These are phyloP conservation scores for Trametes meyenii DNA, from an alignment of 768 basidiomycete genomes.

Conservation along the genomic window DNA sequence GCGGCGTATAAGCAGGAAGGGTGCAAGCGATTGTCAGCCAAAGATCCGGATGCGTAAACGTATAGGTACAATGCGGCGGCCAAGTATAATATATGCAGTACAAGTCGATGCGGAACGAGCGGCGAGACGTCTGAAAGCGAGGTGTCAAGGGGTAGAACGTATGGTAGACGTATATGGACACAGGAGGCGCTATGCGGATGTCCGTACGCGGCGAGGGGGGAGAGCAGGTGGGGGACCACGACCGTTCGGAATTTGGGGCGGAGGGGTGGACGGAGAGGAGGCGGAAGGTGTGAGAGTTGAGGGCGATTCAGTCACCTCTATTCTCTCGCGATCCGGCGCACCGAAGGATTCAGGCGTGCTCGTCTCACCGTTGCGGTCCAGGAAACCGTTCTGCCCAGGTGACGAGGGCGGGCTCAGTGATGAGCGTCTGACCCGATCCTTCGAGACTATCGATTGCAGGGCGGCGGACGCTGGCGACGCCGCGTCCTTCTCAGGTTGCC, in stretches of 20 bases:
- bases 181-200: neutral
- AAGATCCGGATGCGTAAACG: constrained; percentile 13
- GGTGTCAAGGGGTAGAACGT: neutral
- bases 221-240: constrained; percentile 27
- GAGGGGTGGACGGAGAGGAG: constrained; percentile 13
- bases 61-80: constrained; percentile 20
- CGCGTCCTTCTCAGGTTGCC: constrained; percentile 24
- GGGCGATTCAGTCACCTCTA: constrained; percentile 12
- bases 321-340: neutral
- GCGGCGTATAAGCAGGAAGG: neutral
- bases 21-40: constrained; percentile 1
- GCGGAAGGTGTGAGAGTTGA: constrained; percentile 14
- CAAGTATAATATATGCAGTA: constrained; percentile 19
- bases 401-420: constrained; percentile 27
- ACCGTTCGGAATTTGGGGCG: neutral
- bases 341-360: neutral
- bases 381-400: constrained; percentile 16
- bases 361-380: neutral
- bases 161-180: neutral
- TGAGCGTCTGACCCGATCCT: constrained; percentile 34
- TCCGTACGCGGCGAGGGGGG: constrained; percentile 24
- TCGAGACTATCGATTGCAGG: constrained; percentile 56
- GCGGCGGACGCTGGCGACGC: constrained; percentile 52
- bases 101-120: constrained; percentile 6
- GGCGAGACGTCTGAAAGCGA: neutral